Evolutionary conservation across 2,329 filamentous ascomycete genomes (phyloP).

Genomic region (Plenodomus lindquistii): DNA sequence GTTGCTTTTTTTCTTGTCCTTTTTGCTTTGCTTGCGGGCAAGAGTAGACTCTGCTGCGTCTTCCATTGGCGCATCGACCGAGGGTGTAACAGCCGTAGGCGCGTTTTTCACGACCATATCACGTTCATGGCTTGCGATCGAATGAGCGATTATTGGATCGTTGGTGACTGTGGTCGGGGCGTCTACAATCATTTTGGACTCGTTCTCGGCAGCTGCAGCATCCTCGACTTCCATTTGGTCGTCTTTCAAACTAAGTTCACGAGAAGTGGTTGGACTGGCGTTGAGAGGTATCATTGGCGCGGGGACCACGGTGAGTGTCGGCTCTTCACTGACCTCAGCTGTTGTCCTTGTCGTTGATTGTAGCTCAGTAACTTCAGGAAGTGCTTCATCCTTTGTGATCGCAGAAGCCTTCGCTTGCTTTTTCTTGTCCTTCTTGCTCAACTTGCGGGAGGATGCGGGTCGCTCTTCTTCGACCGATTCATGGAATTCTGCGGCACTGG

Average conservation of each 20-base stretch:
- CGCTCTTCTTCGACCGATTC: background rate
- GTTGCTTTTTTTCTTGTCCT: constrained; percentile 36
- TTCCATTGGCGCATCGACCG: background rate
- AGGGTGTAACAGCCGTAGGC: background rate
- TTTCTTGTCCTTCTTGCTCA: constrained; percentile 33
- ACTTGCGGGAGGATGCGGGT: constrained; percentile 10
- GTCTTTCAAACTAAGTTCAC: constrained; percentile 48
- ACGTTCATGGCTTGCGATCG: no score
- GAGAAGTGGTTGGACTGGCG: constrained; percentile 4
- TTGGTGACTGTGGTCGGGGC: background rate
- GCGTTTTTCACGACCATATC: background rate
- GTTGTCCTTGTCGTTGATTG: background rate
- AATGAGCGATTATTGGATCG: no score
- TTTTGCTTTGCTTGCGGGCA: constrained; percentile 32
- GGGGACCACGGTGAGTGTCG: background rate
- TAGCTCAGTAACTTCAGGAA: background rate
- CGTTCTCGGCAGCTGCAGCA: constrained; percentile 2
- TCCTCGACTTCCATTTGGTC: constrained; percentile 44
- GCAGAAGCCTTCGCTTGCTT: constrained; percentile 31
- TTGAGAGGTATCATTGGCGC: background rate
- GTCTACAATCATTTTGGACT: constrained; percentile 2
- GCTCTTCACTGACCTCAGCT: background rate
- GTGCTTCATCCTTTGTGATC: constrained; percentile 3
- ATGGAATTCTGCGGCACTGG: background rate
- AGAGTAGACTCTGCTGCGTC: constrained; percentile 16